Conservation (phyloP, 2,329 filamentous ascomycete genomes). For the Metarhizium brunneum region DNA sequence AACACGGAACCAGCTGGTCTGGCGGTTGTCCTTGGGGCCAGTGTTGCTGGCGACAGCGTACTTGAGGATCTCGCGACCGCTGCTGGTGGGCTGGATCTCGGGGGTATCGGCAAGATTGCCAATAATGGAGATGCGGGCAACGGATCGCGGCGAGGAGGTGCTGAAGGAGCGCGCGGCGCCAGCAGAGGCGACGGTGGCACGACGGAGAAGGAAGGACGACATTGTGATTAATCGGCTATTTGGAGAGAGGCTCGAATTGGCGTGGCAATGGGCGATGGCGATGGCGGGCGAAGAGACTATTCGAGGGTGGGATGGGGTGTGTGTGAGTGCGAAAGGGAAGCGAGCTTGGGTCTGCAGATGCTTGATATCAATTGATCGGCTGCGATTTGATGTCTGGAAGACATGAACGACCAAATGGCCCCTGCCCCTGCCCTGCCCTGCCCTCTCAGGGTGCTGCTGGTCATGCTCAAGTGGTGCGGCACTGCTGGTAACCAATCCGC, state of each 20-base stretch:
- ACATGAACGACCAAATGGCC: no score
- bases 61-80: conserved; percentile 63
- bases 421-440: no score
- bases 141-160: conserved; percentile 51
- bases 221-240: conserved; percentile 16
- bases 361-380: neutral
- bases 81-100: conserved; percentile 61
- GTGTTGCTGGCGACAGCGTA: conserved; percentile 66
- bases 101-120: conserved; percentile 76
- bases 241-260: neutral
- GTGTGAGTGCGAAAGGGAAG: neutral
- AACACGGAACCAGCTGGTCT: conserved; percentile 80
- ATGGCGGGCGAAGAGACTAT: neutral
- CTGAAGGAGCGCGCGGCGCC: conserved; percentile 62
- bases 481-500: neutral
- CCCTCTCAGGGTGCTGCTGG: no score
- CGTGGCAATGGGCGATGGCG: neutral
- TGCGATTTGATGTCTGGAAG: no score
- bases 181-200: conserved; percentile 39
- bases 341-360: neutral
- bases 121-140: conserved; percentile 78
- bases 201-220: conserved; percentile 43
- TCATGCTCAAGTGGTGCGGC: neutral
- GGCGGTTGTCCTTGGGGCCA: conserved; percentile 59
- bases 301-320: neutral